Conservation (phyloP, 192 early-diverging fungal species). For the Coemansia reversa region DNA sequence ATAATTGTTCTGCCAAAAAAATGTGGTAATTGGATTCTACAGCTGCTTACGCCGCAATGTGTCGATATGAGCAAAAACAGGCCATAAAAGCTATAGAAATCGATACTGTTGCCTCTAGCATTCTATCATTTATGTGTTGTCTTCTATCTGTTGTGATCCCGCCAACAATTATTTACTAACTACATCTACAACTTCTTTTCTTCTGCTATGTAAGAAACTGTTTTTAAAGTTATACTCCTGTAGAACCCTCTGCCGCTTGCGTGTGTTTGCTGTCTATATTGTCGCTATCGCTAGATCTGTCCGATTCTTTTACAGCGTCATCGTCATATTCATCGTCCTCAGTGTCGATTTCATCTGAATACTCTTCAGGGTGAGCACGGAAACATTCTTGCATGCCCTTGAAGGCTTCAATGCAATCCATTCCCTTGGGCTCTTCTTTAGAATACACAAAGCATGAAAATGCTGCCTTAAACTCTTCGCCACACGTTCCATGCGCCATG, state of each 20-base stretch:
- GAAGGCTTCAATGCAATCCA: conserved; percentile 93
- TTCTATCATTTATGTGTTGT: not conserved
- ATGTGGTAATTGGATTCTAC: not conserved
- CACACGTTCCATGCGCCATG: conserved; percentile 97
- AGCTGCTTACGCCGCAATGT: not conserved
- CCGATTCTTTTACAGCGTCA: not conserved
- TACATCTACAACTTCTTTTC: not conserved
- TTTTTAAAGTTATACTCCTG: not conserved
- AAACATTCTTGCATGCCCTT: conserved; percentile 94
- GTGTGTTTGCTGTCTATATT: conserved; percentile 5
- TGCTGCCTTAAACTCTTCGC: conserved; percentile 92
- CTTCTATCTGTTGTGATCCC: not conserved
- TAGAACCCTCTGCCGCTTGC: not conserved
- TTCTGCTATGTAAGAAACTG: not conserved
- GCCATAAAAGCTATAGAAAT: too few relatives aligned
- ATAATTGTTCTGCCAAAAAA: not conserved
- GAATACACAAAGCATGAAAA: conserved; percentile 98
- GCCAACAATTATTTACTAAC: not conserved
- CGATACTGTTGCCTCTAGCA: not conserved
- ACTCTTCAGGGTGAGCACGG: conserved; percentile 86
- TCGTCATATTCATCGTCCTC: conserved; percentile 58
- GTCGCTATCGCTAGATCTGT: not conserved
- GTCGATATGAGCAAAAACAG: not conserved
- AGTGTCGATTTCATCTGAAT: conserved; percentile 73
- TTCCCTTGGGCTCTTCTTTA: conserved; percentile 91